phyloP scores from a whole-genome alignment of 1,139 yeast genomes.

The Candida sanyaensis region DNA sequence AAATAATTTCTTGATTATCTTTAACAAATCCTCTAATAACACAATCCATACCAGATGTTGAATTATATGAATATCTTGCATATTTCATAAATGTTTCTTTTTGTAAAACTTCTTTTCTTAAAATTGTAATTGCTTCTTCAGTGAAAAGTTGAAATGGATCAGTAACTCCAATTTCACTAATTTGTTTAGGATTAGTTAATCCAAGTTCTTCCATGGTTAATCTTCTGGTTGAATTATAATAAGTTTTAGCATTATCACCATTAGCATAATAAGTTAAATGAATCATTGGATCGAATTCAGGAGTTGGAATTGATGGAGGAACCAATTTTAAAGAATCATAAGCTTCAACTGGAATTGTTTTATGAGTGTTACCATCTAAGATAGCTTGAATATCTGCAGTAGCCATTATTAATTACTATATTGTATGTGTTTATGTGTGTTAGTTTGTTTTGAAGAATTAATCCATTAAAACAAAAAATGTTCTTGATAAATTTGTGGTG shows the following conservation, averaged over 20 bases:
- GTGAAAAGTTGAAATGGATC: conserved; percentile 62
- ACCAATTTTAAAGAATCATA: conserved; percentile 6
- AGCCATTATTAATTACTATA: conserved; percentile 1
- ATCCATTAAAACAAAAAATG: neutral
- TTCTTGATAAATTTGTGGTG: neutral
- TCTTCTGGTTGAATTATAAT: conserved; percentile 37
- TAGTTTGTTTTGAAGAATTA: neutral
- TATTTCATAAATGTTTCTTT: conserved; percentile 45
- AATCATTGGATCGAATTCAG: conserved; percentile 41
- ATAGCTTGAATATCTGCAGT: conserved; percentile 7
- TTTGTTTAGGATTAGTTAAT: conserved; percentile 34
- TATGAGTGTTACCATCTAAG: conserved; percentile 11
- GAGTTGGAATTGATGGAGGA: neutral
- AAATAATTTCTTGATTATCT: conserved; percentile 22
- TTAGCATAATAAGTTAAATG: conserved; percentile 41
- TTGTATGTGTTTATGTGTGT: neutral
- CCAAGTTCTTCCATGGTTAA: conserved; percentile 52
- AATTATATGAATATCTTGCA: conserved; percentile 38
- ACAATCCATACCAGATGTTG: conserved; percentile 49
- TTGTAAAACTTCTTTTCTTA: conserved; percentile 52
- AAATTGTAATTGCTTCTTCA: conserved; percentile 54
- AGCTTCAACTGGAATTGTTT: conserved; percentile 8
- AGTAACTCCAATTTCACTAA: conserved; percentile 52
- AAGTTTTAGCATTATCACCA: conserved; percentile 29
- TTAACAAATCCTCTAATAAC: conserved; percentile 51